A percentile compares a stretch with the other conserved stretches of the same genome.
phyloP scores from a whole-genome alignment of 441 rosid species.

The Geranium incanum region DNA sequence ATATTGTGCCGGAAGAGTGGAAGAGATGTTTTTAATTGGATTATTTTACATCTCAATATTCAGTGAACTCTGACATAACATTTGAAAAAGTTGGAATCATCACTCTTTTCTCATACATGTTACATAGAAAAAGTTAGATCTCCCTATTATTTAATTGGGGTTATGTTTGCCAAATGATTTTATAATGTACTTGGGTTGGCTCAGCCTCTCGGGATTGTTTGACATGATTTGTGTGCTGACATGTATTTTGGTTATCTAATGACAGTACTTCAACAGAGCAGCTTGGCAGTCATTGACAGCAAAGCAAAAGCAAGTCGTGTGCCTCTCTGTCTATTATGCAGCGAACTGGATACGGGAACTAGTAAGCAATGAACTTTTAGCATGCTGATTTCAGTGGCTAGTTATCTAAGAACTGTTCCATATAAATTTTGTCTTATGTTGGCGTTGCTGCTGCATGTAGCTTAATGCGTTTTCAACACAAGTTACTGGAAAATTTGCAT shows the following conservation, averaged over 20 bases:
- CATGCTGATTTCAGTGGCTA: constrained; percentile 7
- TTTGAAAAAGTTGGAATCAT: neutral
- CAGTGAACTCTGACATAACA: neutral
- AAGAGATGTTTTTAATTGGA: neutral
- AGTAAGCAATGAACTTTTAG: constrained; percentile 33
- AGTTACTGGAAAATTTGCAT: constrained; percentile 45
- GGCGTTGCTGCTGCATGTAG: constrained; percentile 32
- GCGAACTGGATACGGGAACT: constrained; percentile 79
- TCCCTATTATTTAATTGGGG: neutral
- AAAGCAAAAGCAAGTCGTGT: constrained; percentile 59
- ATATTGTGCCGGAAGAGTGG: neutral
- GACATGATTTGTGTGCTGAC: constrained; percentile 27
- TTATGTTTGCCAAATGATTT: neutral
- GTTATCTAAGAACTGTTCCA: constrained; percentile 9
- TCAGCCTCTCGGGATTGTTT: constrained; percentile 1
- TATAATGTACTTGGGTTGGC: neutral
- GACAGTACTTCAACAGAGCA: constrained; percentile 50
- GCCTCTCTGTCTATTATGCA: constrained; percentile 65
- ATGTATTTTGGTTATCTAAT: constrained; percentile 28
- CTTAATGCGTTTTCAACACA: constrained; percentile 80
- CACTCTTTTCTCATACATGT: neutral
- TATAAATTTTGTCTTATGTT: constrained; percentile 19
- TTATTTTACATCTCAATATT: neutral
- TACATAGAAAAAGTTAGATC: neutral
- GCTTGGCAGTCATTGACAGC: constrained; percentile 52